Evolutionary conservation across 2,329 filamentous ascomycete species (phyloP), one percentile per base, ranked within the genome.

Genomic region (Alternaria novae-zelandiae): DNA sequence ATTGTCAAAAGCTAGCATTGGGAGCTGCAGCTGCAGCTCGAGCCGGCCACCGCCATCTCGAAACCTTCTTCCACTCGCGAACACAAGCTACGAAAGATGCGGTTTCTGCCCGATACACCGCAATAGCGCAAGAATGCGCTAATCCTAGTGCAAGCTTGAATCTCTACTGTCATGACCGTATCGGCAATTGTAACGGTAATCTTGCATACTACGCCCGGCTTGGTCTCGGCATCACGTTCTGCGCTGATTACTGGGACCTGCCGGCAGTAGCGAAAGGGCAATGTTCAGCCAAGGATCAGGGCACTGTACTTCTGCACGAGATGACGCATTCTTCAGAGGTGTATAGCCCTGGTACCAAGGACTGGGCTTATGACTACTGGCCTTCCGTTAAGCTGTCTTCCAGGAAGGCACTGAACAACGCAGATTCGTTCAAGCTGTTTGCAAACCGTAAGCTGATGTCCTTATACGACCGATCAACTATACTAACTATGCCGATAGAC

Each of bases 221-320:
- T 17, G 36, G 36, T 17, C n/a, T 41, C 36, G 36, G 36, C 25
- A 50, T 50, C 25, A 50, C 25, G 25, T 50, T 28, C 47, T 50
- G 47, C 26, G 36, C 15, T 41, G 15, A n/a, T 41, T 41, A 41
- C n/a, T 41, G 36, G 36, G n/a, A 41, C 36, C 4, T 10, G 36
- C 36, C 36, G 25, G 23, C 26, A 15, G 17, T 51, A 21, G 20
- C n/a, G n/a, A 15, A 12, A 13, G 47, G 26, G 36, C 15, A 41
- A 1, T 92, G 90, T 81, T 88, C 91, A 74, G 84, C 71, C 3
- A 89, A 91, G 79, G 89, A 91, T 73, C 87, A 89, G 79, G 87
- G 86, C 3, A 89, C 86, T 11, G 91, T 89, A 13, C 84, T 84
- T 30, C 77, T 92, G 13, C 90, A 92, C 72, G 90, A 92, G 82